These are phyloP conservation scores for Hortaea werneckii DNA, from an alignment of 2,329 filamentous ascomycete species.

Conservation along the genomic window DNA sequence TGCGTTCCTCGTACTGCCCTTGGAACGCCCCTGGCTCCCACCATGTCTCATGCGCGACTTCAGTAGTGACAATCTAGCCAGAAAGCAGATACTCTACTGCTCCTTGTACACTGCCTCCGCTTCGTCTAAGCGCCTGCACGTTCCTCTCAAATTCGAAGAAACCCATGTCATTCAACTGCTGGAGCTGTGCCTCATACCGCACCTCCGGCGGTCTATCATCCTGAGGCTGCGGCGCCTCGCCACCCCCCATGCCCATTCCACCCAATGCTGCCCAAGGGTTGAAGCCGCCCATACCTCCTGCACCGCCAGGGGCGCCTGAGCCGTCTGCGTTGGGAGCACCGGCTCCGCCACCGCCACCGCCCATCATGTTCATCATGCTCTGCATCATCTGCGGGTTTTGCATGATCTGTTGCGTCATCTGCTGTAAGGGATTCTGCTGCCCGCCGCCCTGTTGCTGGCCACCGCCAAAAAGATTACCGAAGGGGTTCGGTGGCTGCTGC, in stretches of 20 bases:
- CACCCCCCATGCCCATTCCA: slow-evolving; percentile 22
- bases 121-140: slow-evolving; percentile 73
- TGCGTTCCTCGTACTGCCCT: too few species aligned
- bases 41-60: too few species aligned
- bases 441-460: slow-evolving; percentile 13
- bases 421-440: slow-evolving; percentile 39
- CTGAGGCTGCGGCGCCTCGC: slow-evolving; percentile 42
- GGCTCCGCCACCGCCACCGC: slow-evolving; percentile 23
- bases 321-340: slow-evolving; percentile 8
- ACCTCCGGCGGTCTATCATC: slow-evolving; percentile 91
- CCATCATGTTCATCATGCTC: slow-evolving; percentile 45
- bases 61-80: too few species aligned
- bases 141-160: slow-evolving; percentile 97
- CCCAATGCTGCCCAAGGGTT: slow-evolving; percentile 36
- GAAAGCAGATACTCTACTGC: slow-evolving; percentile 63
- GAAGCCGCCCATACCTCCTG: slow-evolving; percentile 27
- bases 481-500: slow-evolving; percentile 49
- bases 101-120: slow-evolving; percentile 88
- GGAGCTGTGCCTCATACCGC: slow-evolving; percentile 77
- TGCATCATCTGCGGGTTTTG: slow-evolving; percentile 50
- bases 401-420: slow-evolving; percentile 39
- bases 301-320: slow-evolving; percentile 16
- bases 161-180: slow-evolving; percentile 96
- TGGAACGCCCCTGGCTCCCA: too few species aligned
- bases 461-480: slow-evolving; percentile 51